Conservation (phyloP, 768 basidiomycete species). For the Rhodotorula paludigena region DNA sequence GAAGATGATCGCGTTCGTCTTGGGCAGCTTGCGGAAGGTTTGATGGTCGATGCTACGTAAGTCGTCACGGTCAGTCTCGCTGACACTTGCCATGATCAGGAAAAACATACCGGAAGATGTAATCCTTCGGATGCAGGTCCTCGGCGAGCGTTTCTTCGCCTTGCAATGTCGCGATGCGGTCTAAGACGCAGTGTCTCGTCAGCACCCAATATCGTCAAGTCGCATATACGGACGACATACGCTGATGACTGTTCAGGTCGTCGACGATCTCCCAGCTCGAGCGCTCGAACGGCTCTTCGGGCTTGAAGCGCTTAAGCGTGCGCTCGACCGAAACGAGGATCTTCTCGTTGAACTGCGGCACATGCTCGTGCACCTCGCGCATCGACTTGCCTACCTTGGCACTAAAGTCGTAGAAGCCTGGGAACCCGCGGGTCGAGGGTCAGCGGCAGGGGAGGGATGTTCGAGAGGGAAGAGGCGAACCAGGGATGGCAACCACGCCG, state of each 20-base stretch:
- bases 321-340: constrained; percentile 48
- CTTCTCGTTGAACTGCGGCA: constrained; percentile 49
- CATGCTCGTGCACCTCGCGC: constrained; percentile 42
- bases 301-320: constrained; percentile 47
- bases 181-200: not conserved
- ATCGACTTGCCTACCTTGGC: constrained; percentile 47
- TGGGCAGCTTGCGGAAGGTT: constrained; percentile 49
- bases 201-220: not conserved
- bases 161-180: constrained; percentile 33
- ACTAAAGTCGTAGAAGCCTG: constrained; percentile 48
- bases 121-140: constrained; percentile 45
- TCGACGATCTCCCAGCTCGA: constrained; percentile 49
- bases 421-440: not conserved
- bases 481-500: constrained; percentile 47
- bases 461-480: constrained; percentile 20
- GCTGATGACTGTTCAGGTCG: constrained; percentile 45
- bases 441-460: not conserved
- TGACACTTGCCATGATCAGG: no score
- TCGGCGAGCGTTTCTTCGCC: constrained; percentile 18
- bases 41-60: constrained; percentile 45
- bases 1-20: constrained; percentile 47
- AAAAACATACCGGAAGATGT: constrained; percentile 42
- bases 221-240: not conserved
- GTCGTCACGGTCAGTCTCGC: not conserved
- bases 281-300: constrained; percentile 48